Conservation (phyloP, 1,284 basidiomycete genomes). For the Melanopsichium pennsylvanicum region DNA sequence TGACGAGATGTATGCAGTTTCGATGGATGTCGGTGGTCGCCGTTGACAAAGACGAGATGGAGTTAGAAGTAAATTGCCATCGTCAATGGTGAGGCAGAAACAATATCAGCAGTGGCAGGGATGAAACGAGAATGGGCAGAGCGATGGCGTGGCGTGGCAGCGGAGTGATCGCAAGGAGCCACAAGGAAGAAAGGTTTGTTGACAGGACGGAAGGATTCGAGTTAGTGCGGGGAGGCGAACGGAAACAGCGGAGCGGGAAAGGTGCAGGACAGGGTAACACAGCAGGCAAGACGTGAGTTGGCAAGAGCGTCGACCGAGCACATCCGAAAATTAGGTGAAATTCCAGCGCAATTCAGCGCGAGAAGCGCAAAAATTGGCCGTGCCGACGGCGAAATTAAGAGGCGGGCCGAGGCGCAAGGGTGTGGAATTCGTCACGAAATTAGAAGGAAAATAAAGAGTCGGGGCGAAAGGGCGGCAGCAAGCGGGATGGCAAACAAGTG, state of each 20-base stretch:
- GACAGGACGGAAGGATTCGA: constrained; percentile 6
- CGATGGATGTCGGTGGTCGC: too few species aligned
- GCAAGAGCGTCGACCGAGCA: constrained; percentile 33
- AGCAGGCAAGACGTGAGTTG: not conserved
- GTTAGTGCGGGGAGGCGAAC: constrained; percentile 17
- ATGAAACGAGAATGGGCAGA: too few species aligned
- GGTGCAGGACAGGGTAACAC: constrained; percentile 3
- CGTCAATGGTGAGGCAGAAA: not conserved
- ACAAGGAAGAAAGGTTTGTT: not conserved
- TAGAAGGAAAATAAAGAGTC: not conserved
- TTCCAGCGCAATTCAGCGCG: not conserved
- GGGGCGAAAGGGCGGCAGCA: not conserved
- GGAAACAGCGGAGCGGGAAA: constrained; percentile 2
- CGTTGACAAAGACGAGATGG: too few species aligned
- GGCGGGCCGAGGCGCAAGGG: not conserved
- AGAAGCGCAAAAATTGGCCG: constrained; percentile 8
- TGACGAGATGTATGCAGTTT: too few species aligned
- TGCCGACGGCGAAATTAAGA: constrained; percentile 7
- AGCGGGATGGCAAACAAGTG: not conserved
- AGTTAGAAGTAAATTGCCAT: too few species aligned
- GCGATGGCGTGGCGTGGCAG: too few species aligned
- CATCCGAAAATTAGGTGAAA: constrained; percentile 6
- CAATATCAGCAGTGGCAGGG: not conserved
- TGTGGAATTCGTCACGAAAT: not conserved
- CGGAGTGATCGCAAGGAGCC: not conserved